These are phyloP conservation scores for Trametes sp. DNA, from an alignment of 1,284 basidiomycete genomes.

Conservation along the genomic window DNA sequence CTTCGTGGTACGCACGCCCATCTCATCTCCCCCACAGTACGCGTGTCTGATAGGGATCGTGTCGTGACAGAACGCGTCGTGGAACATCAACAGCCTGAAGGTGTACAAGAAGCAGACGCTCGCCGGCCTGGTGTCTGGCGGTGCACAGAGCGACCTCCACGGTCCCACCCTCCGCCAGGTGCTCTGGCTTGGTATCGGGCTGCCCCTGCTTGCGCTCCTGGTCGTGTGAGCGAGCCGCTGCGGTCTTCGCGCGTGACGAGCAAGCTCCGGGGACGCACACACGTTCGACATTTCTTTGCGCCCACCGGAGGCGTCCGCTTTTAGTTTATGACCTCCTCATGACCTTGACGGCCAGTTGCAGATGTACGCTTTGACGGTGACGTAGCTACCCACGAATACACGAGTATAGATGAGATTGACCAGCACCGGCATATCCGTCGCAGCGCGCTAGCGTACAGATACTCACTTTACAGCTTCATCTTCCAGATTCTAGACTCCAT, in stretches of 20 bases:
- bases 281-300: neutral
- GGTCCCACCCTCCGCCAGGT: slow-evolving; percentile 14
- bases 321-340: slow-evolving; percentile 10
- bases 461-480: slow-evolving; percentile 54
- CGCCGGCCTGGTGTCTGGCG: slow-evolving; percentile 39
- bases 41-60: slow-evolving; percentile 15
- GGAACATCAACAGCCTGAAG: slow-evolving; percentile 63
- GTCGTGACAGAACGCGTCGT: slow-evolving; percentile 58
- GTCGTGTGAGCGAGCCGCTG: slow-evolving; percentile 18
- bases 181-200: slow-evolving; percentile 14
- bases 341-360: slow-evolving; percentile 11
- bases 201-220: slow-evolving; percentile 20
- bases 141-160: slow-evolving; percentile 12
- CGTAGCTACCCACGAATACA: slow-evolving; percentile 13
- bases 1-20: slow-evolving; percentile 58
- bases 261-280: slow-evolving; percentile 7
- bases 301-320: slow-evolving; percentile 5
- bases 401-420: neutral
- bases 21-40: neutral
- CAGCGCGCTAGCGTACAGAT: neutral
- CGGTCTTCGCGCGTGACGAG: slow-evolving; percentile 10
- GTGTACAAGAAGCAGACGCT: slow-evolving; percentile 57
- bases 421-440: neutral
- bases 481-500: slow-evolving; percentile 57
- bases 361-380: slow-evolving; percentile 2